Base-by-base conservation (phyloP, 225 moss, liverwort and hornwort species). In the Marchantia paleacea region DNA sequence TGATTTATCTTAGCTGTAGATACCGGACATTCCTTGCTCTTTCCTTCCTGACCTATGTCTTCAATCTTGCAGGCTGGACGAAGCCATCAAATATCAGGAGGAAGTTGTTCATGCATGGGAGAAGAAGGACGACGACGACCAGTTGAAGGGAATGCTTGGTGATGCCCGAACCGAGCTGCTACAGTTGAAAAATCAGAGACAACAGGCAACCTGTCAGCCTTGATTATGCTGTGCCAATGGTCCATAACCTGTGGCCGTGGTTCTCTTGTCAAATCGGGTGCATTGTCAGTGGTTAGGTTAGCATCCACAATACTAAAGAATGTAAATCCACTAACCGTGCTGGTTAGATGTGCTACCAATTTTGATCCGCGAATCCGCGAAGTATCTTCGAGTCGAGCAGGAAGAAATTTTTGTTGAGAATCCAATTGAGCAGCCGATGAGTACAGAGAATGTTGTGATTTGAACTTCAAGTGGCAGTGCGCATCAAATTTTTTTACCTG, bases 71-170 rank as follows among this genome's bases (percentile, higher is more conserved):
- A 86, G 86, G 73, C 49, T 87, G 66, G 87, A 87, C 52, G 87
- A 87, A 76, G 87, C 87, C 48, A 82, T 87, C 25, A 84, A 73
- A 26, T 84, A 79, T 74, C 84, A 84, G 69, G 62, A 58, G 71
- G 84, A 87, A 79, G 80, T 87, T 9, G 22, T 87, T 28, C 52
- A 49, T 1, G 79, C 82, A 69, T 62, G 84, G 50, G 54, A 54
- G 52, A 69, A 77, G 60, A 84, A 82, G 55, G 86, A 58, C 28
- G 84, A 87, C 11, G 82, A 71, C 15, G 84, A 87, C 11, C 76
- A 71, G 24, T 76, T 69, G 22, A 80, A 82, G 53, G 87, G 84
- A 20, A 80, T 87, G 87, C 80, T 87, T 7, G 80, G 80, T 3
- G 87, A 84, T 50, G 87, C 84, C 16, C 52, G 73, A 55, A 51